phyloP scores from a whole-genome alignment of 768 basidiomycete genomes.

The Tephrocybe rancida region DNA sequence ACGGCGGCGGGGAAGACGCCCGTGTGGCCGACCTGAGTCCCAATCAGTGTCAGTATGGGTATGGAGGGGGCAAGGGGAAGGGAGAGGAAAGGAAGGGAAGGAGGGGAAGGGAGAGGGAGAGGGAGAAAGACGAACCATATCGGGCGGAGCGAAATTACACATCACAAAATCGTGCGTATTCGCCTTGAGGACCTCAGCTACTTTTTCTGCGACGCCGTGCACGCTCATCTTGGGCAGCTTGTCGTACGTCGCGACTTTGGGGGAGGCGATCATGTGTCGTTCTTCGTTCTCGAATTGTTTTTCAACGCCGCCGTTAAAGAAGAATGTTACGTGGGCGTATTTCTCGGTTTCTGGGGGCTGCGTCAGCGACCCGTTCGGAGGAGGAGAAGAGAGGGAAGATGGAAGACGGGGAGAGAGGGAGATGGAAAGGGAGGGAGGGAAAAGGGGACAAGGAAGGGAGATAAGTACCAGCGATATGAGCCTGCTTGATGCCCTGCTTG shows the following conservation, averaged over 20 bases:
- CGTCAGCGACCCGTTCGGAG: too few relatives aligned
- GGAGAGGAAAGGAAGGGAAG: neutral
- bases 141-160: constrained; percentile 98
- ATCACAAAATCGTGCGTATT: constrained; percentile 85
- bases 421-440: neutral
- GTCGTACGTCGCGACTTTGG: constrained; percentile 95
- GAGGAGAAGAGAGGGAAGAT: too few relatives aligned
- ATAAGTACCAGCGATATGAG: constrained; percentile 33
- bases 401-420: constrained; percentile 1
- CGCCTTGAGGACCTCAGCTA: constrained; percentile 79
- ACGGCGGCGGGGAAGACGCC: constrained; percentile 92
- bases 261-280: constrained; percentile 86
- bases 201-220: constrained; percentile 86
- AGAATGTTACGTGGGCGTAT: constrained; percentile 97
- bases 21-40: constrained; percentile 80
- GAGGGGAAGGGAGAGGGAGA: neutral
- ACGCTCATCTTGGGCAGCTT: constrained; percentile 89
- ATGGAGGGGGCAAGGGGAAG: too few relatives aligned
- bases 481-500: constrained; percentile 79
- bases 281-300: constrained; percentile 86
- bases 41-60: too few relatives aligned
- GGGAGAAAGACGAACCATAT: constrained; percentile 65
- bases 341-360: constrained; percentile 98
- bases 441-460: neutral
- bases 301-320: constrained; percentile 97